Percentiles rank a stretch among this genome's conserved stretches.
Conservation (phyloP, 2,329 filamentous ascomycete genomes). For the Alternaria viburni region DNA sequence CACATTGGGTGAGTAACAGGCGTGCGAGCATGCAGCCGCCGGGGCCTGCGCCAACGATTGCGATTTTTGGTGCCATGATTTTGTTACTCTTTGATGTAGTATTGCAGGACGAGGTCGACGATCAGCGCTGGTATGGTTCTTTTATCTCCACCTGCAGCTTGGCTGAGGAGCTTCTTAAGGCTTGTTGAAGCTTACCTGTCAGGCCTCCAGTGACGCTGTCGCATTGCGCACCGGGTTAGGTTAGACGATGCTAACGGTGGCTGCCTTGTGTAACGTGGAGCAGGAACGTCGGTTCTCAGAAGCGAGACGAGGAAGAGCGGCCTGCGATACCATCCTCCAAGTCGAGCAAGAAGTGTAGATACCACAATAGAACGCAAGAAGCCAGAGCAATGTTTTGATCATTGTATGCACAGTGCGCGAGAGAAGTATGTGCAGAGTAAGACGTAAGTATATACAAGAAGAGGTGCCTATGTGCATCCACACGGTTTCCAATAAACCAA, state of each 20-base stretch:
- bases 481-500: neutral
- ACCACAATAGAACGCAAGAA: neutral
- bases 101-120: neutral
- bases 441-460: constrained; percentile 3
- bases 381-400: neutral
- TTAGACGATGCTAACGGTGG: neutral
- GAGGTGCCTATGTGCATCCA: neutral
- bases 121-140: neutral
- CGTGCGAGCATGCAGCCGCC: constrained; percentile 60
- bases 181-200: neutral
- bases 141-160: neutral
- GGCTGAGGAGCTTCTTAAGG: neutral
- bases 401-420: neutral
- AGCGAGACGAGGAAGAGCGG: neutral
- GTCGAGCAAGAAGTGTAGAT: neutral
- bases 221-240: neutral
- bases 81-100: neutral
- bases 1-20: constrained; percentile 53
- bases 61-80: constrained; percentile 36
- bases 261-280: neutral
- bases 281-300: neutral
- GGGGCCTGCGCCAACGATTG: constrained; percentile 50
- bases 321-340: neutral
- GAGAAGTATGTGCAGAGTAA: neutral
- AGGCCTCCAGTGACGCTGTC: neutral